Evolutionary conservation across 768 basidiomycete species (phyloP).

Genomic region (Nidularia pulvinata): DNA sequence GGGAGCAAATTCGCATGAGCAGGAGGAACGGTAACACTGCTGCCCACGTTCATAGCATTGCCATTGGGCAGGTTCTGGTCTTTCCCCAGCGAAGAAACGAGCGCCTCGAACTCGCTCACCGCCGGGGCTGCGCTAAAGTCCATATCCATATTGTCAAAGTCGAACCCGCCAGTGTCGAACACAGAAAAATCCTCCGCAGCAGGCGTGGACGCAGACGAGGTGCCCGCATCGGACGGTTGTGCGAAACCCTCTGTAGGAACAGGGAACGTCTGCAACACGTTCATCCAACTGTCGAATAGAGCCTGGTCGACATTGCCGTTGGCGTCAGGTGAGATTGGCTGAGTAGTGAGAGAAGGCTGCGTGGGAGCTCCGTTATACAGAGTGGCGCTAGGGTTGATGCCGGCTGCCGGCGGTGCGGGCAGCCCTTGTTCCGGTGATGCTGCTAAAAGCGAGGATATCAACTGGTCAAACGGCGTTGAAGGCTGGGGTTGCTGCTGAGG

Average conservation of each 20-base stretch:
- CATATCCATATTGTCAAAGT: neutral
- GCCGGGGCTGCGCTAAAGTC: neutral
- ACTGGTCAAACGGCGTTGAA: conserved; percentile 31
- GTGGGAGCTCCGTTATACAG: neutral
- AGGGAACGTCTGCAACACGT: conserved; percentile 45
- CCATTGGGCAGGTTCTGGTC: neutral
- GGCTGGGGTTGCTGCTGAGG: conserved; percentile 10
- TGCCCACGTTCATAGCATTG: neutral
- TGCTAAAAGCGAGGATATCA: conserved; percentile 36
- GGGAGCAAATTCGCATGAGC: neutral
- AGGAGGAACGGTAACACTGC: no score
- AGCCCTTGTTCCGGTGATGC: conserved; percentile 13
- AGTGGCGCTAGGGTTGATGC: neutral
- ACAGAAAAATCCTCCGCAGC: neutral
- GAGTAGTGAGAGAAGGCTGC: neutral
- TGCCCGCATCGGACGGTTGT: neutral
- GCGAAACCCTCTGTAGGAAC: conserved; percentile 24
- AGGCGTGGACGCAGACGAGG: neutral
- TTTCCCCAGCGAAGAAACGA: neutral
- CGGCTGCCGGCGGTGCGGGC: neutral
- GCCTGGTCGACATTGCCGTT: conserved; percentile 27
- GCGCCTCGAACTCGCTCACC: conserved; percentile 4
- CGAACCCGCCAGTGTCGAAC: neutral
- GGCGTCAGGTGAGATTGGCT: neutral
- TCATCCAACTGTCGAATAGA: conserved; percentile 50